A percentile compares a stretch with the other conserved stretches of the same genome.
phyloP scores from a whole-genome alignment of 257 asterid species.

The Verbena officinalis region DNA sequence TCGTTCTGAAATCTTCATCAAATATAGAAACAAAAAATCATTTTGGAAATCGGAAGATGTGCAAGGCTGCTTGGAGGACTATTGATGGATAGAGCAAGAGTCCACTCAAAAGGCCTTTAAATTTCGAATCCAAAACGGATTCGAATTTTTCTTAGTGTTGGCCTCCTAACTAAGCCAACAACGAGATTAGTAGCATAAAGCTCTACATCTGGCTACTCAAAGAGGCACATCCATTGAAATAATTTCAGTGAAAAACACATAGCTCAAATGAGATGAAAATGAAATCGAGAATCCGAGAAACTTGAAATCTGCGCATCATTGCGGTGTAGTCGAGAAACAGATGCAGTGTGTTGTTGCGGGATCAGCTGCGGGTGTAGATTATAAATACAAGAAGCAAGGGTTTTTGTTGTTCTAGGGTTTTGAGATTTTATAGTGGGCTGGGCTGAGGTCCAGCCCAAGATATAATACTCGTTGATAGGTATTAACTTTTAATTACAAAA shows the following conservation, averaged over 20 bases:
- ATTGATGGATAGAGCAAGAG: slow-evolving; percentile 2
- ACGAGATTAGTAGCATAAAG: slow-evolving; percentile 29
- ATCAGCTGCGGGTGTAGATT: not conserved
- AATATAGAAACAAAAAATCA: too few species aligned
- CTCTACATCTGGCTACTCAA: slow-evolving; percentile 41
- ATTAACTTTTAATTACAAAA: too few species aligned
- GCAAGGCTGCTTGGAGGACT: slow-evolving; percentile 30
- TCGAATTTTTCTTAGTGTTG: slow-evolving; percentile 13
- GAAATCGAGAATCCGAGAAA: not conserved
- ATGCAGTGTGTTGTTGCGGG: not conserved
- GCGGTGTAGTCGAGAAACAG: not conserved
- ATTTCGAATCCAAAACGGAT: not conserved
- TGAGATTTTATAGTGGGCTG: not conserved
- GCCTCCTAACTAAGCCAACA: slow-evolving; percentile 50
- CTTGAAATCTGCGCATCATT: not conserved
- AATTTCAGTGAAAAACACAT: not conserved
- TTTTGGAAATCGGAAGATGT: not conserved
- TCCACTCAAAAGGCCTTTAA: slow-evolving; percentile 24
- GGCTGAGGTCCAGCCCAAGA: not conserved
- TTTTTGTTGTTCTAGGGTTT: not conserved
- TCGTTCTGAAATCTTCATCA: too few species aligned
- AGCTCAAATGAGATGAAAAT: too few species aligned
- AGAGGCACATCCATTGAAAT: slow-evolving; percentile 32
- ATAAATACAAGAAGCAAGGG: not conserved
- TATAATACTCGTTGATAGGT: too few species aligned